Evolutionary conservation across 306 rosid species (phyloP).

Genomic region (Fagus sylvatica): DNA sequence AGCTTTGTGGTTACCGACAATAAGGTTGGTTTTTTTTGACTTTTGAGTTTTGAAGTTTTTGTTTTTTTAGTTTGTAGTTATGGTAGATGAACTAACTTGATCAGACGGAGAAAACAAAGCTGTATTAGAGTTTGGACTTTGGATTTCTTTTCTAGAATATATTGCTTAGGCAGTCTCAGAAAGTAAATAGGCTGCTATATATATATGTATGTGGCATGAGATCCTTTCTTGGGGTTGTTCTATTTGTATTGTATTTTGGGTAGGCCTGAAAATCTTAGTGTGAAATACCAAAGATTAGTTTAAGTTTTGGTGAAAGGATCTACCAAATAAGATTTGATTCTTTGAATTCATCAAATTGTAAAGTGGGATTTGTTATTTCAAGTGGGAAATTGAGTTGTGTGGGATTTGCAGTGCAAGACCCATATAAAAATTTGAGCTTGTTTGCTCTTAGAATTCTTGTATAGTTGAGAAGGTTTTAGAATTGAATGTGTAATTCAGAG

Average conservation of each 20-base stretch:
- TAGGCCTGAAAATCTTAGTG: slow-evolving; percentile 31
- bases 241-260: too few relatives aligned
- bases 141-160: slow-evolving; percentile 24
- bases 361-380: slow-evolving; percentile 25
- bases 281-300: slow-evolving; percentile 19
- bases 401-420: slow-evolving; percentile 12
- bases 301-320: slow-evolving; percentile 37
- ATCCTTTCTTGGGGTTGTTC: slow-evolving; percentile 23
- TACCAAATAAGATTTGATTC: slow-evolving; percentile 45
- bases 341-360: slow-evolving; percentile 15
- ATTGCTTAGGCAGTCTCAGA: slow-evolving; percentile 12
- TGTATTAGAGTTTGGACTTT: slow-evolving; percentile 15
- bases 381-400: slow-evolving; percentile 15
- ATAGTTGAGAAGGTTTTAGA: not conserved
- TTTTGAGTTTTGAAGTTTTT: slow-evolving; percentile 9
- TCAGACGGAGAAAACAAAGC: slow-evolving; percentile 67
- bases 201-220: not conserved
- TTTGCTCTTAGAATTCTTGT: slow-evolving; percentile 23
- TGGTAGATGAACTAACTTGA: slow-evolving; percentile 72
- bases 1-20: slow-evolving; percentile 44
- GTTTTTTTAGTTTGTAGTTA: slow-evolving; percentile 31
- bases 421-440: slow-evolving; percentile 18
- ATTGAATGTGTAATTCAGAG: too few relatives aligned
- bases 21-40: slow-evolving; percentile 35
- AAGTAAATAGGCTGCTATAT: not conserved